Percentiles rank a stretch among this genome's conserved stretches.
These are phyloP conservation scores for Phytophthora capsici DNA, from an alignment of 352 stramenopile genomes.

Conservation along the genomic window DNA sequence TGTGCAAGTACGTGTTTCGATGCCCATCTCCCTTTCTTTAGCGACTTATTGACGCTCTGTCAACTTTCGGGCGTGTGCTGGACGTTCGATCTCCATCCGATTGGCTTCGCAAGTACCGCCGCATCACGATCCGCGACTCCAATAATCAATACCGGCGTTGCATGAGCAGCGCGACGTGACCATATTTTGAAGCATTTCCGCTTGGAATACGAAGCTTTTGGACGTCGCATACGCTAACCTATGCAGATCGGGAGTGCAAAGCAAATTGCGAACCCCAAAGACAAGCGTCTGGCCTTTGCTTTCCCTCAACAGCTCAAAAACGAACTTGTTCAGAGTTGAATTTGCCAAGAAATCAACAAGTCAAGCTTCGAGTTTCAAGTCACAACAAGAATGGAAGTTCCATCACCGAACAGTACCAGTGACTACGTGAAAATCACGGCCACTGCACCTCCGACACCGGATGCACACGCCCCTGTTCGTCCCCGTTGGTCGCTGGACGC, in stretches of 20 bases:
- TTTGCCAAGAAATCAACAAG: constrained; percentile 15
- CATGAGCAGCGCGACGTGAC: constrained; percentile 8
- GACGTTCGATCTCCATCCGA: constrained; percentile 11
- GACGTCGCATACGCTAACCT: constrained; percentile 4
- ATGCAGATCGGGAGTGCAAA: no score
- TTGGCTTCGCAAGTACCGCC: constrained; percentile 5
- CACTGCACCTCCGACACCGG: constrained; percentile 2
- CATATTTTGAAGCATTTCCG: not conserved
- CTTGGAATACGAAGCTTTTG: not conserved
- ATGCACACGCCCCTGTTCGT: constrained; percentile 11
- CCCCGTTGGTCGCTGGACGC: constrained; percentile 45
- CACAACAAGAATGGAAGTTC: constrained; percentile 9
- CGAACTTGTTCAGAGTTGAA: constrained; percentile 20
- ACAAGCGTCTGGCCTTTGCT: not conserved
- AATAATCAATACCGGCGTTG: constrained; percentile 19
- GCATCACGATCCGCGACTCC: constrained; percentile 28
- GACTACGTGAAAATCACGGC: constrained; percentile 15
- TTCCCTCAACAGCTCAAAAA: not conserved
- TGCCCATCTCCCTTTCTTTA: constrained; percentile 25
- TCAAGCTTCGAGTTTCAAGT: constrained; percentile 1
- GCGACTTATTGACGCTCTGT: constrained; percentile 10
- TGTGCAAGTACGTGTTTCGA: constrained; percentile 1
- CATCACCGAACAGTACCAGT: constrained; percentile 11
- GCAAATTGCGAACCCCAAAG: constrained; percentile 3
- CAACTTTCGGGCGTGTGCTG: constrained; percentile 12